Conservation (phyloP, 148 eudicot species). For the Rhododendron vialii region DNA sequence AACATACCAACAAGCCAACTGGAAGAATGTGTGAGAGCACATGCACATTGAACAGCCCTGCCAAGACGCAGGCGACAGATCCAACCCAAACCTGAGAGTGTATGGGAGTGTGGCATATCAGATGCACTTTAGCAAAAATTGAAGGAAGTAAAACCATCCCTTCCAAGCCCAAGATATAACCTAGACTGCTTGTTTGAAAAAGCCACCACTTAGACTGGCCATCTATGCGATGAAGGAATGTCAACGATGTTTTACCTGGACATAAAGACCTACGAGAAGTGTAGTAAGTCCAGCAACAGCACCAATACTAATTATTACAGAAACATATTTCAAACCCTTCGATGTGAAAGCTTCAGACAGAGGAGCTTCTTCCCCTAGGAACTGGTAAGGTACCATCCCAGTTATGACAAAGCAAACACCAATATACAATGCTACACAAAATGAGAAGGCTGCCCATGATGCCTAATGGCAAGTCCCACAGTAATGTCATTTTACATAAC, state of each 20-base stretch:
- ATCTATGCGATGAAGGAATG: not conserved
- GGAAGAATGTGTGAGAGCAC: conserved; percentile 95
- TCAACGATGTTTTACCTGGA: conserved; percentile 57
- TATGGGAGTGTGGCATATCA: too few relatives aligned
- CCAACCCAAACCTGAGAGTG: conserved; percentile 43
- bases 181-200: conserved; percentile 61
- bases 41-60: conserved; percentile 75
- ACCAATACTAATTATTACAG: conserved; percentile 81
- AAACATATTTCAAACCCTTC: conserved; percentile 78
- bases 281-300: conserved; percentile 99
- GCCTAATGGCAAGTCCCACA: conserved; percentile 93
- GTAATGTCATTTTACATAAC: conserved; percentile 9
- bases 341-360: conserved; percentile 76
- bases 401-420: conserved; percentile 94
- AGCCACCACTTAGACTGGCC: not conserved
- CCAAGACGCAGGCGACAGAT: conserved; percentile 73
- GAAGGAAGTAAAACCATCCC: too few relatives aligned
- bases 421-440: conserved; percentile 65
- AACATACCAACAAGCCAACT: conserved; percentile 89
- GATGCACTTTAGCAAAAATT: too few relatives aligned
- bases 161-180: conserved; percentile 92
- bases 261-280: conserved; percentile 93
- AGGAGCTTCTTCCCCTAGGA: conserved; percentile 89
- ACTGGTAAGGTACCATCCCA: conserved; percentile 85
- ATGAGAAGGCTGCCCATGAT: conserved; percentile 84